These are phyloP conservation scores for Boletus rufocinnamomeus DNA, from an alignment of 768 basidiomycete genomes.

Conservation along the genomic window DNA sequence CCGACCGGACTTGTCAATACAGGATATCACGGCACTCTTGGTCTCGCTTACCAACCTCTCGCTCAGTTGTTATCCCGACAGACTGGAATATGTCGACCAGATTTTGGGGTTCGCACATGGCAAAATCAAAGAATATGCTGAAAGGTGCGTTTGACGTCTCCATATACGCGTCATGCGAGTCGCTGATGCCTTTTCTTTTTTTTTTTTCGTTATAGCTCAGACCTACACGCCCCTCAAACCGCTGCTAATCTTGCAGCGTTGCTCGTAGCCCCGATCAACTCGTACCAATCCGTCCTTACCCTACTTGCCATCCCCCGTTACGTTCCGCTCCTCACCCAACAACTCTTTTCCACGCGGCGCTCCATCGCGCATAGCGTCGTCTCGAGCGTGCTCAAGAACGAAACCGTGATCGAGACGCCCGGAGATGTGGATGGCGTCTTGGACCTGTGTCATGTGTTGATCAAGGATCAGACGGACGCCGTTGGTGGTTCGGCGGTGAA, in stretches of 20 bases:
- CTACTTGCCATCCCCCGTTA: slow-evolving; percentile 96
- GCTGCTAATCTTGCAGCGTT: slow-evolving; percentile 88
- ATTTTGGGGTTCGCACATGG: slow-evolving; percentile 85
- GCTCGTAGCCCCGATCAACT: slow-evolving; percentile 92
- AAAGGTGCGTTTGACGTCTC: slow-evolving; percentile 53
- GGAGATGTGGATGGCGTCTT: slow-evolving; percentile 95
- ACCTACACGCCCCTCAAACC: slow-evolving; percentile 86
- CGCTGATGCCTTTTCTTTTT: not conserved
- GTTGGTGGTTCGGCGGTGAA: slow-evolving; percentile 32
- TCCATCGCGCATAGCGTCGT: slow-evolving; percentile 95
- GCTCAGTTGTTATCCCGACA: slow-evolving; percentile 95
- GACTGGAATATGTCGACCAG: slow-evolving; percentile 96
- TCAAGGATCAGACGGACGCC: slow-evolving; percentile 78
- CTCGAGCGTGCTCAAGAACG: slow-evolving; percentile 93
- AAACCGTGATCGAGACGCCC: slow-evolving; percentile 89
- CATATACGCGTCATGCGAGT: slow-evolving; percentile 1
- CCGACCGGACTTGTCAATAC: slow-evolving; percentile 94
- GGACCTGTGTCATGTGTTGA: slow-evolving; percentile 89
- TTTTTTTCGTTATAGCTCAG: slow-evolving; percentile 54
- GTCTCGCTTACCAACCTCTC: slow-evolving; percentile 96
- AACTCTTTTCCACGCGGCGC: slow-evolving; percentile 87
- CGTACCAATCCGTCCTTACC: slow-evolving; percentile 94
- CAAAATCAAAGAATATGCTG: slow-evolving; percentile 82
- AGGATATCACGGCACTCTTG: slow-evolving; percentile 94
- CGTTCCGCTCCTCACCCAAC: slow-evolving; percentile 75